Evolutionary conservation across 306 rosid genomes (phyloP).

Genomic region (Parietaria judaica): DNA sequence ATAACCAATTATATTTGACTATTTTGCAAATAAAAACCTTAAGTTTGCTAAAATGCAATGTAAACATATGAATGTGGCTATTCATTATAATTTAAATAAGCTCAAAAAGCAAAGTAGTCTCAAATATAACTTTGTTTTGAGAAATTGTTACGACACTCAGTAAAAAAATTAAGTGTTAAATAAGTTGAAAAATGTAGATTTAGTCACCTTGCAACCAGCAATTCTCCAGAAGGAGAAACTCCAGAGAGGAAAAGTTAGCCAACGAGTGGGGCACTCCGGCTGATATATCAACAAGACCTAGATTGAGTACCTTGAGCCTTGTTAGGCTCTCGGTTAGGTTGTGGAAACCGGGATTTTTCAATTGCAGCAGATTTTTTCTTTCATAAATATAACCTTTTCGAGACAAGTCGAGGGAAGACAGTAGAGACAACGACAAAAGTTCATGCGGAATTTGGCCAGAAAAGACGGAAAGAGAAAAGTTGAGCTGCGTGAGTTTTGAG

Average conservation of each 20-base stretch:
- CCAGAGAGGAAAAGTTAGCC: conserved; percentile 6
- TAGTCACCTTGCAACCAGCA: conserved; percentile 27
- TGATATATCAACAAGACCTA: neutral
- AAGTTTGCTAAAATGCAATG: no score
- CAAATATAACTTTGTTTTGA: no score
- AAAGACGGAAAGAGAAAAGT: conserved; percentile 5
- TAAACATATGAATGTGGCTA: no score
- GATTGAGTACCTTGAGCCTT: conserved; percentile 6
- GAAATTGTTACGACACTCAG: no score
- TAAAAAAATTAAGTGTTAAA: no score
- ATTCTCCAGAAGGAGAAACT: neutral
- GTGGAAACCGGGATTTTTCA: neutral
- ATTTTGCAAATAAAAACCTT: no score
- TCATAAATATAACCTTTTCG: accelerated
- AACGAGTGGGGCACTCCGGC: conserved; percentile 7
- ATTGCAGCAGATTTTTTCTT: neutral
- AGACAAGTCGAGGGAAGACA: conserved; percentile 16
- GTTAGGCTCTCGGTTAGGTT: conserved; percentile 5
- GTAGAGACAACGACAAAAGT: conserved; percentile 7
- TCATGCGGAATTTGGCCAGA: conserved; percentile 19
- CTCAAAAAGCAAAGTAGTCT: no score
- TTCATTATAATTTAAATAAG: no score
- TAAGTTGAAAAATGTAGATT: conserved; percentile 21
- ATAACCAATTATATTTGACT: no score
- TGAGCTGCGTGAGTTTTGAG: conserved; percentile 4